phyloP scores from a whole-genome alignment of 2,329 filamentous ascomycete species.

The Arthrobotrys pseudoclavata region DNA sequence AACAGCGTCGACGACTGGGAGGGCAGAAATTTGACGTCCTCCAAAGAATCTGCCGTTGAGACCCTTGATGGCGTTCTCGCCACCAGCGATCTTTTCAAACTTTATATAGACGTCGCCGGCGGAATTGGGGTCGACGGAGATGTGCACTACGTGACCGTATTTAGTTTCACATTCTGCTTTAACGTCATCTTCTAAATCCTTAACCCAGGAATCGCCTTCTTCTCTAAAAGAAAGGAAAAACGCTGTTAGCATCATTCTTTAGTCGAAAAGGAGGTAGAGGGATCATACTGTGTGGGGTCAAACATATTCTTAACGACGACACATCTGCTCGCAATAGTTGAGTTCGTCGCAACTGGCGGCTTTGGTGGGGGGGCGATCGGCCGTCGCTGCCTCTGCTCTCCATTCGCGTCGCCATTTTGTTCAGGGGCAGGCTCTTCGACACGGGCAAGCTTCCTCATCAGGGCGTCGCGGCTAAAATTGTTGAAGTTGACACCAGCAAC shows the following conservation, averaged over 20 bases:
- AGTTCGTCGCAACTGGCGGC: constrained; percentile 68
- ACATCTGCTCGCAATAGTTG: constrained; percentile 89
- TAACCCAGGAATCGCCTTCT: constrained; percentile 87
- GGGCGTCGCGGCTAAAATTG: constrained; percentile 97
- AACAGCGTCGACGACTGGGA: constrained; percentile 96
- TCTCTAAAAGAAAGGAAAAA: constrained; percentile 72
- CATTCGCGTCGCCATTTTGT: constrained; percentile 67
- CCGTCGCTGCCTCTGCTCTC: constrained; percentile 46
- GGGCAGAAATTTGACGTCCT: constrained; percentile 90
- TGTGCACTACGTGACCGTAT: constrained; percentile 98
- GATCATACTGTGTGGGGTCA: constrained; percentile 84
- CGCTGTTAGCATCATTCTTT: constrained; percentile 64
- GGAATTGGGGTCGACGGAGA: constrained; percentile 91
- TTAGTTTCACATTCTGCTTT: constrained; percentile 91
- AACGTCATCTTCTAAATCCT: constrained; percentile 94
- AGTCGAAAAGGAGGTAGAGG: constrained; percentile 53
- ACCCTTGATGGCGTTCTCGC: constrained; percentile 97
- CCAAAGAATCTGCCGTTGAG: constrained; percentile 97
- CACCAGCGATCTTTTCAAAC: constrained; percentile 94
- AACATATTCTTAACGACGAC: constrained; percentile 97
- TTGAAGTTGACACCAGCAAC: constrained; percentile 99
- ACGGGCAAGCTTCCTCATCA: constrained; percentile 98
- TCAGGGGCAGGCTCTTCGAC: constrained; percentile 82
- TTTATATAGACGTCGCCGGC: constrained; percentile 98
- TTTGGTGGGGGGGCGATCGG: constrained; percentile 46